Base-by-base conservation (phyloP, 2,329 filamentous ascomycete genomes). In the Westerdykella sp. region DNA sequence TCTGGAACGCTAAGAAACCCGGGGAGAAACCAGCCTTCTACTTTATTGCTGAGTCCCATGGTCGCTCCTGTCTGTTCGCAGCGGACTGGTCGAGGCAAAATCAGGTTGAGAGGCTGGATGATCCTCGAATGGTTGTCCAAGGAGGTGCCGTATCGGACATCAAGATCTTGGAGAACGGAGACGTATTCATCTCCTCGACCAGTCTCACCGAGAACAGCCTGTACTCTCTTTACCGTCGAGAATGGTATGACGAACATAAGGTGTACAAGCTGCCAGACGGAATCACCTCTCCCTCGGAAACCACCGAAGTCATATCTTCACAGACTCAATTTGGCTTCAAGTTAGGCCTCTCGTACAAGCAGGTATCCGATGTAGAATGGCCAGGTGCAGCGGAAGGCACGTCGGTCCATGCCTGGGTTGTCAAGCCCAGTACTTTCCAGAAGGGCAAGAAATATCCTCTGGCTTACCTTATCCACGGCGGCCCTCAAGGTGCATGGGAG, bases 401-500 rank as follows among this genome's bases (percentile, higher is more conserved):
- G 48, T 68, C 79, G 28, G 77, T 87, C n/a, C 85, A 88, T 53
- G 82, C 84, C 0, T 78, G 84, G 59, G 78, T 84, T 4, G 70
- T 87, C 53, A 80, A 77, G 45, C 85, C 76, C 51, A 66, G 69
- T 28, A 60, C 76, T 54, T 94, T 91, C 59, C 76, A 86, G 57
- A 67, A 75, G 7, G 72, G 67, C 14, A 84, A 87, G 65, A 88
- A 79, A 50, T 94, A 91, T 57, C 88, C 88, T 0, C 73, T 95
- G 4, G 80, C 84, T 2, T 83, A 89, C 60, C 70, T 90, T 34
- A 85, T 94, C 49, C 88, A 95, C 58, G 88, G 88, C 42, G 88
- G 88, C 0, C 87, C 87, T 0, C 86, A 93, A 63, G 79, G 82
- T 16, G 79, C 85, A 0, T 91, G 85, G 83, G 70, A 66, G 25